Evolutionary conservation across 2,329 filamentous ascomycete species (phyloP), one percentile per base, ranked within the genome.

Genomic region (Fusarium torulosum): DNA sequence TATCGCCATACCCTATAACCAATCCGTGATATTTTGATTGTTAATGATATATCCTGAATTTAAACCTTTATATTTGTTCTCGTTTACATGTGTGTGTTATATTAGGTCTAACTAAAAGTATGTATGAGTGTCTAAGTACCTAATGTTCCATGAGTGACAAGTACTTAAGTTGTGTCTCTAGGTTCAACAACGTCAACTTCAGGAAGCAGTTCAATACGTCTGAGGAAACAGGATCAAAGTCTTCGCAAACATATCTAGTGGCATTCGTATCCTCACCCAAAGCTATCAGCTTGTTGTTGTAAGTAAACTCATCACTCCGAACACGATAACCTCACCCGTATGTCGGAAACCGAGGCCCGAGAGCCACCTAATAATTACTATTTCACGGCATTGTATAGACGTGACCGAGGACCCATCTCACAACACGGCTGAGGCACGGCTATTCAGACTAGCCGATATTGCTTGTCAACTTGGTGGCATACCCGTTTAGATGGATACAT

Each of bases 1-100:
- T 37, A 43, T 50, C 20, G 25, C 44, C 15, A 35, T 60, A 60
- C 57, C 57, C 57, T 60, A 59, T 59, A 60, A 25, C 44, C 14
- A 41, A 21, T n/a, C 43, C 19, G 8, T 37, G 7, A 10, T 37
- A 9, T 37, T 10, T 37, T n/a, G 11, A 37, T n/a, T n/a, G 35
- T 19, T 8, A 10, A 14, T 33, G 29, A 33, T 15, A 14, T 33
- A 15, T 15, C 14, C 10, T 33, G 29, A 1, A 33, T 33, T 14
- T 33, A 7, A 33, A 6, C 29, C 3, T 14, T 33, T 15, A 7
- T 15, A 15, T 15, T 14, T 33, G 10, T 33, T 29, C 29, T 33
- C 15, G 14, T 15, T 14, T 33, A 5, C 8, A n/a, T 37, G 9
- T 9, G 8, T 10, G 17, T 37, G 10, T n/a, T 19, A 10, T 6